A percentile compares a stretch with the other conserved stretches of the same genome.
phyloP scores from a whole-genome alignment of 202 grass and related monocot species.

The Elaeis oleifera region DNA sequence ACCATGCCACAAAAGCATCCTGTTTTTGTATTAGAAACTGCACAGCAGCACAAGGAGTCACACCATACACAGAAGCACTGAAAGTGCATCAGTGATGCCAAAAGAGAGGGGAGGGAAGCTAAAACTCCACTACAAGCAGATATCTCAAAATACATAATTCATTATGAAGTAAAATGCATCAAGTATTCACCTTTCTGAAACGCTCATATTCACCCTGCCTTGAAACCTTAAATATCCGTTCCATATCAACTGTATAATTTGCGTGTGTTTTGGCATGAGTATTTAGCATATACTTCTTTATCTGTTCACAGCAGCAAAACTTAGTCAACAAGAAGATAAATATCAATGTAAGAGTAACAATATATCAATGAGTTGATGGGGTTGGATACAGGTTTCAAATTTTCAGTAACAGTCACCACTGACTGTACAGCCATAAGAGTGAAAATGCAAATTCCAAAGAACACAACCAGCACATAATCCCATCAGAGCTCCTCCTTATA shows the following conservation, averaged over 20 bases:
- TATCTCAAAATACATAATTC: too few species aligned
- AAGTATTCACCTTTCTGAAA: constrained; percentile 58
- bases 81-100: background rate
- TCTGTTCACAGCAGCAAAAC: constrained; percentile 33
- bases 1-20: constrained; percentile 99
- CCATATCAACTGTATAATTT: constrained; percentile 59
- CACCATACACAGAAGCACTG: background rate
- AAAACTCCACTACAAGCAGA: too few species aligned
- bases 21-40: constrained; percentile 71
- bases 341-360: too few species aligned
- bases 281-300: constrained; percentile 79
- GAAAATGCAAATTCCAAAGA: background rate
- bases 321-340: constrained; percentile 17
- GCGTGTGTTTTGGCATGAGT: constrained; percentile 84
- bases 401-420: too few species aligned
- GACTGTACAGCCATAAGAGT: too few species aligned
- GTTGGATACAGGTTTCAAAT: too few species aligned
- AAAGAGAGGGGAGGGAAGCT: too few species aligned
- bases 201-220: constrained; percentile 59
- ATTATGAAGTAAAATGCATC: background rate
- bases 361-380: too few species aligned
- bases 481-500: too few species aligned
- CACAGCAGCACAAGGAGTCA: constrained; percentile 17
- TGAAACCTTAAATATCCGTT: constrained; percentile 78
- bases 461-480: background rate